Evolutionary conservation across 208 protist species (phyloP), one percentile per base, ranked within the genome.

Genomic region (Naegleria fowleri): DNA sequence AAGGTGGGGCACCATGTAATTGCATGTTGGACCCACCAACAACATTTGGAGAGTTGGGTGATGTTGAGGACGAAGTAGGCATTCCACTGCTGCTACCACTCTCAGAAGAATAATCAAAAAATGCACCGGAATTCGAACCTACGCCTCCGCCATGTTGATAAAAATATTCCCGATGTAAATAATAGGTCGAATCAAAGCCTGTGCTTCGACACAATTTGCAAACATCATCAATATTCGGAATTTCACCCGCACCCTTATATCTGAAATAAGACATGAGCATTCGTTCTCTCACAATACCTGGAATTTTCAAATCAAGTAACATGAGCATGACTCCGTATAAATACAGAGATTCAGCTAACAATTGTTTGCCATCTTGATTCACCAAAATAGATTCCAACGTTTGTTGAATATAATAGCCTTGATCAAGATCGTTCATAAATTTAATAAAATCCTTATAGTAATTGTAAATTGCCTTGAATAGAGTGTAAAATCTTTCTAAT

Each of bases 291-390:
- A 98, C 95, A 16, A 92, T 92, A 25, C 98, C 98, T 33, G 96
- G 96, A 84, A 99, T 97, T 33, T 96, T 95, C 83, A 94, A 92
- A 91, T 99, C 98, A 39, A 99, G 90, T 84, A 99, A 92, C 16
- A 98, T 93, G 29, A 99, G 94, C 97, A 99, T 99, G 16, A 98
- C 95, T 83, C 98, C 98, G 94, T 98, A 99, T 39, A 99, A 94
- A 87, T 97, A 95, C n/a, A 97, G 92, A 86, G 96, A 92, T 92
- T 97, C 96, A 85, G 96, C 96, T 48, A 99, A 91, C 5, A 99
- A 94, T 94, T 99, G 98, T 92, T 98, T 97, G 22, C 98, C 98
- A 90, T 99, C 97, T 43, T 94, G 90, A 91, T 98, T 96, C 41
- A 95, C 93, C 3, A 99, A 94, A 52, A 99, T 94, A 3, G 92